Evolutionary conservation across 352 stramenopile species (phyloP), one percentile per base, ranked within the genome.

Genomic region (Globisporangium mamillatum): DNA sequence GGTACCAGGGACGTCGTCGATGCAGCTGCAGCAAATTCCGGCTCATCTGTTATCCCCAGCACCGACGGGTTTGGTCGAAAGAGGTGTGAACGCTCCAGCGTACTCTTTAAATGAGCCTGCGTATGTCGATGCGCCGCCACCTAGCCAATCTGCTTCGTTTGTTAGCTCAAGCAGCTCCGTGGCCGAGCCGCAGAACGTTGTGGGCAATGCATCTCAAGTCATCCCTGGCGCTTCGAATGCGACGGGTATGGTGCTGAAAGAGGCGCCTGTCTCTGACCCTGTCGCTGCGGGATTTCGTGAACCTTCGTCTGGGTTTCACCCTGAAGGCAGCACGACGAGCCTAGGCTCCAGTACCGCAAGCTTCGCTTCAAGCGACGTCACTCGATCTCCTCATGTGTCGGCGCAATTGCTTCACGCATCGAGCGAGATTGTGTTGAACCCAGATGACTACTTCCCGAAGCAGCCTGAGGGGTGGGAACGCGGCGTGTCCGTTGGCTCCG

Each of bases 401-500:
- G 68, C 71, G 38, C 53, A 59, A 44, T 63, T 90, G 20, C 36
- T 67, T 2, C 84, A 91, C 55, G 73, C 80, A 18, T 68, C 61
- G 3, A 92, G 80, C 34, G 81, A 92, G 32, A 79, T 74, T 16
- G 65, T 50, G 14, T 48, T 89, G 6, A 78, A 70, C 1, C 71
- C 73, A n/a, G 82, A 91, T 24, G 72, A 82, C 1, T 67, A 73
- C 58, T 57, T 58, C 32, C 66, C 80, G 2, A 80, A 68, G 60
- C 73, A 82, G 22, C 63, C 78, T 18, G 81, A 86, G 41, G 44
- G 44, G 18, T 80, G 78, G 20, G 81, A 80, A 46, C 81, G 84
- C 60, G 82, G 82, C 8, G 78, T 91, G 24, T 92, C 84, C 3
- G 75, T 90, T 46, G 84, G 84, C 1, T 89, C 82, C 20, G 66